These are phyloP conservation scores for Fraxinus albicans DNA, from an alignment of 305 asterid species.

Conservation along the genomic window DNA sequence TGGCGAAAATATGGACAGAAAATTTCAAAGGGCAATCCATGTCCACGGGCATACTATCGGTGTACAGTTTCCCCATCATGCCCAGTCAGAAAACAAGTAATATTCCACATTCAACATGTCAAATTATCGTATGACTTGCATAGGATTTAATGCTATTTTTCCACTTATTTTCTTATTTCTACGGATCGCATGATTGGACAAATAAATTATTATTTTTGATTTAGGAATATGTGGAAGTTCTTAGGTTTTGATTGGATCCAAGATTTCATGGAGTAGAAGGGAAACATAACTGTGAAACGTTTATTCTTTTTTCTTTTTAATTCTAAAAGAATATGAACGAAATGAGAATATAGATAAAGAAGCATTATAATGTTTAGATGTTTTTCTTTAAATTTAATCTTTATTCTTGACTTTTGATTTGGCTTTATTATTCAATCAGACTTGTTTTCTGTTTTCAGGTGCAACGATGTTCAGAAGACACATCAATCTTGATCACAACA, in stretches of 20 bases:
- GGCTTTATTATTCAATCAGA: not conserved
- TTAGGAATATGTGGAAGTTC: not conserved
- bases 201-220: not conserved
- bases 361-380: not conserved
- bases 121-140: not conserved
- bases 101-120: not conserved
- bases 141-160: not conserved
- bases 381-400: not conserved
- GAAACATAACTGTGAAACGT: not conserved
- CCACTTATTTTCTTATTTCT: not conserved
- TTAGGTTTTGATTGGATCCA: not conserved
- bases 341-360: not conserved
- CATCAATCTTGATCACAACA: constrained; percentile 73
- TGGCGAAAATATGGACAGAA: constrained; percentile 97
- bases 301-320: not conserved
- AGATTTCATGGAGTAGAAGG: not conserved
- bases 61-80: constrained; percentile 78
- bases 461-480: constrained; percentile 69
- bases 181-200: not conserved
- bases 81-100: constrained; percentile 85
- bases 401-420: not conserved
- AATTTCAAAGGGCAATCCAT: constrained; percentile 76
- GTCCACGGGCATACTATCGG: constrained; percentile 88
- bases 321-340: not conserved
- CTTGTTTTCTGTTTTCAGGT: constrained; percentile 38